Evolutionary conservation across 2,329 filamentous ascomycete species (phyloP), one percentile per base, ranked within the genome.

Genomic region (Cercospora berteroae): DNA sequence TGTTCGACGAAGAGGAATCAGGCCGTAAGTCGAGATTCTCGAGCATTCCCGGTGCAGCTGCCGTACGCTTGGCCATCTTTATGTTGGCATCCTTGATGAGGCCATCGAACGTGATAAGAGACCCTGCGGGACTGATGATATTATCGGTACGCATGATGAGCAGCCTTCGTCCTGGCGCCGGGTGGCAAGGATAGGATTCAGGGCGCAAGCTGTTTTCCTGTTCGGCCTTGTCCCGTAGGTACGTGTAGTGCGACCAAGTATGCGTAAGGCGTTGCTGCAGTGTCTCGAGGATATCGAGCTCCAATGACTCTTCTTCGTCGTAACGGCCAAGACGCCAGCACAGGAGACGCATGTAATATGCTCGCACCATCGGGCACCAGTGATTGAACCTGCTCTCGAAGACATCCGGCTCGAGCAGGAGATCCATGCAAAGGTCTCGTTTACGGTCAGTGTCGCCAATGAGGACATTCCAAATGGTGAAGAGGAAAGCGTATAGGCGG

Each of bases 351-450:
- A 96, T 95, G 77, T 90, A 97, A 78, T 97, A 97, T 13, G 93
- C 90, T 68, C 94, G 87, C 23, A 97, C 92, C 94, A 97, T 96
- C 0, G 94, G 93, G 75, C 92, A 96, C 93, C 94, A 97, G 75
- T 97, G 93, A 75, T 91, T 94, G 80, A 97, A 97, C 69, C 93
- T 89, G 68, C 87, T 88, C 75, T 91, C 88, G 77, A 97, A 97
- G 2, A 90, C 86, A 27, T 89, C 84, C 63, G 91, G 89, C 6
- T 89, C 86, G 12, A 97, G 81, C 44, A 97, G 81, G 83, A 95
- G 94, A 23, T 88, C 87, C 29, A 90, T 74, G 76, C 92, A 96
- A 18, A 96, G 77, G 13, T 85, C 81, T 65, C 86, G 83, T 78
- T 94, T 96, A 60, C 91, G 86, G 60, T 83, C 81, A 2, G 89